Conservation (phyloP, 2,329 filamentous ascomycete genomes). For the Atkinsonella hypoxylon region DNA sequence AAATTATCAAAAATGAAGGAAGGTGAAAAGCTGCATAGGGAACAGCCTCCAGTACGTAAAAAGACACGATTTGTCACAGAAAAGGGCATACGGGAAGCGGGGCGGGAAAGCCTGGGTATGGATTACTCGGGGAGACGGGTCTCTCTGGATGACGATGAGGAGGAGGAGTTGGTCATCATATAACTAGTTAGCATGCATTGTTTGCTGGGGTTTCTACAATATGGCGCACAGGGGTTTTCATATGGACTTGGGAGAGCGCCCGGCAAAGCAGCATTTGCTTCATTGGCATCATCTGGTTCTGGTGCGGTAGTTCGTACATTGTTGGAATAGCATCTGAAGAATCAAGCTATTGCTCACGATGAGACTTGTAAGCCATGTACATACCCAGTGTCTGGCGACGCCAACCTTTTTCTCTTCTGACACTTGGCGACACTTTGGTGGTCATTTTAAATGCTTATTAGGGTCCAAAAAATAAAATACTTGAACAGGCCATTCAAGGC, state of each 20-base stretch:
- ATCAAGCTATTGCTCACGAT: neutral
- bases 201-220: neutral
- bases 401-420: too few relatives aligned
- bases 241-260: neutral
- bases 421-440: neutral
- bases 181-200: constrained; percentile 15
- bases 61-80: constrained; percentile 73
- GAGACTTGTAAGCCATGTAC: neutral
- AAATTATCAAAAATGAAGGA: constrained; percentile 52
- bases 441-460: too few relatives aligned
- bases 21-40: constrained; percentile 36
- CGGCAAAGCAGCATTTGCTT: neutral
- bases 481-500: too few relatives aligned
- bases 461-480: too few relatives aligned
- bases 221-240: neutral
- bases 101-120: constrained; percentile 58
- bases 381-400: neutral
- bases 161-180: constrained; percentile 42
- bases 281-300: neutral
- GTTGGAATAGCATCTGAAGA: neutral
- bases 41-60: constrained; percentile 42
- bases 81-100: constrained; percentile 66
- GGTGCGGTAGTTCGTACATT: neutral
- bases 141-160: constrained; percentile 31
- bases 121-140: constrained; percentile 28